Evolutionary conservation across 495 filamentous ascomycete species (phyloP).

Genomic region (Xeromyces bisporus): DNA sequence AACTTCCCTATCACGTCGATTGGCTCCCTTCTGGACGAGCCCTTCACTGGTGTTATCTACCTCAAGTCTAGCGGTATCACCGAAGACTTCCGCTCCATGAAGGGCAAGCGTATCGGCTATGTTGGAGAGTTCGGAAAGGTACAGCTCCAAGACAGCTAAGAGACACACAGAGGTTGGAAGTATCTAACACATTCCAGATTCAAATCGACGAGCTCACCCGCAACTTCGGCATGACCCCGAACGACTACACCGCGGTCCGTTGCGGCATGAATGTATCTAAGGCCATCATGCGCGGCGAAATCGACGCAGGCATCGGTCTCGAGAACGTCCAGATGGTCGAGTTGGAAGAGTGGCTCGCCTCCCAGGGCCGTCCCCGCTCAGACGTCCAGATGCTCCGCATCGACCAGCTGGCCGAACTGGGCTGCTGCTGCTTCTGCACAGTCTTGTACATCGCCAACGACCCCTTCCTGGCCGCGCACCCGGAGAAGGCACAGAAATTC

Average conservation of each 20-base stretch:
- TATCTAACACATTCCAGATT: constrained; percentile 29
- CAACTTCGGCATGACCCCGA: constrained; percentile 51
- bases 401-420: constrained; percentile 52
- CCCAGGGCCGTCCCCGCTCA: constrained; percentile 38
- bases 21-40: constrained; percentile 51
- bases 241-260: constrained; percentile 53
- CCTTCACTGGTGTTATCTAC: constrained; percentile 57
- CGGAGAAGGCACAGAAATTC: constrained; percentile 39
- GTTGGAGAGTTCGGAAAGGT: constrained; percentile 56
- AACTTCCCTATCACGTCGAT: constrained; percentile 51
- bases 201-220: constrained; percentile 60
- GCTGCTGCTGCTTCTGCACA: constrained; percentile 61
- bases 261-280: constrained; percentile 47
- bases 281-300: constrained; percentile 46
- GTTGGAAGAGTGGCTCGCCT: constrained; percentile 48
- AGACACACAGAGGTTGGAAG: too few species aligned
- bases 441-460: constrained; percentile 60
- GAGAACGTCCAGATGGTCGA: constrained; percentile 65
- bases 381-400: constrained; percentile 61
- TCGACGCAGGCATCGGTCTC: constrained; percentile 53
- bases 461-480: constrained; percentile 41
- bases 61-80: constrained; percentile 54
- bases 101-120: constrained; percentile 53
- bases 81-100: constrained; percentile 41
- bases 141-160: too few species aligned